Evolutionary conservation across 2,329 filamentous ascomycete genomes (phyloP).

Genomic region (Beauveria asiatica): DNA sequence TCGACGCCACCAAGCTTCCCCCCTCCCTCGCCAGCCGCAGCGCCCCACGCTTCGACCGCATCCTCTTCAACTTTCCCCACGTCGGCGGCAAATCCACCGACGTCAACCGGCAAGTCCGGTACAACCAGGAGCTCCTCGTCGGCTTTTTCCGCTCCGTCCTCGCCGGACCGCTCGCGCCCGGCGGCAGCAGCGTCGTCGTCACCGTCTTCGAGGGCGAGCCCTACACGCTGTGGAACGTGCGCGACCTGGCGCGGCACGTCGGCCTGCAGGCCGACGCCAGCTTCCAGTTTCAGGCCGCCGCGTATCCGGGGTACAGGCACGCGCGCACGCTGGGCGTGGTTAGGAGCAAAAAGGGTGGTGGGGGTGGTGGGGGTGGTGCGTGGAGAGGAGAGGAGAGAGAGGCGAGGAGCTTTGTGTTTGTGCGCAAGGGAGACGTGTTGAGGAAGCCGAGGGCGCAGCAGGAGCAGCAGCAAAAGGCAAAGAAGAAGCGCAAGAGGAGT

Average conservation of each 20-base stretch:
- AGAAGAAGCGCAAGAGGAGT: constrained; percentile 3
- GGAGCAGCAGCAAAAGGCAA: not conserved
- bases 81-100: constrained; percentile 87
- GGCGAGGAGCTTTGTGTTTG: constrained; percentile 54
- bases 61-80: constrained; percentile 97
- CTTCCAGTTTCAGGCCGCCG: constrained; percentile 57
- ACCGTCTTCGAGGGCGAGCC: constrained; percentile 90
- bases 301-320: constrained; percentile 68
- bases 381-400: constrained; percentile 35
- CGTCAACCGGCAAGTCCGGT: constrained; percentile 86
- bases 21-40: constrained; percentile 26
- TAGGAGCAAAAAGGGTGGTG: constrained; percentile 35
- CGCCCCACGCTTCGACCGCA: constrained; percentile 49
- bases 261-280: constrained; percentile 63
- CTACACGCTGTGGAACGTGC: constrained; percentile 92
- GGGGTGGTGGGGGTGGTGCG: constrained; percentile 26
- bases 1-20: constrained; percentile 60
- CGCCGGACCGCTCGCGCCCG: constrained; percentile 36
- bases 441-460: constrained; percentile 16
- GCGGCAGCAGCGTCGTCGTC: constrained; percentile 61
- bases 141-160: constrained; percentile 52
- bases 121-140: constrained; percentile 75
- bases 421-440: constrained; percentile 44
- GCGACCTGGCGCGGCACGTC: constrained; percentile 72
- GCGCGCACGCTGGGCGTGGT: constrained; percentile 63